Evolutionary conservation across 2,329 filamentous ascomycete species (phyloP).

Genomic region (Colletotrichum abscissum): DNA sequence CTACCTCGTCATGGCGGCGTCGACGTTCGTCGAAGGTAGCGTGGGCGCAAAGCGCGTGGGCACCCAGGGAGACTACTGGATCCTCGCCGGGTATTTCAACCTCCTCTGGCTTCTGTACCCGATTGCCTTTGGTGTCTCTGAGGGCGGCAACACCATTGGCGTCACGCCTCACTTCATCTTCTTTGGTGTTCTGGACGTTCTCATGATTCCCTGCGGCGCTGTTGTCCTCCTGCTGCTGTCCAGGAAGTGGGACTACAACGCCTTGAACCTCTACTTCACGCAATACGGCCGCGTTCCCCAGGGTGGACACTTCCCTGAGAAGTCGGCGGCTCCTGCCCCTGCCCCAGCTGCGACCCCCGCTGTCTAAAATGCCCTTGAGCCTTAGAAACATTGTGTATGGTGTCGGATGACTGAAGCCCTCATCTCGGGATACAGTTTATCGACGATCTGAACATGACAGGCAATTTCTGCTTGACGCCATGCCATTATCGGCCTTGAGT

Average conservation of each 20-base stretch:
- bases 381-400: not conserved
- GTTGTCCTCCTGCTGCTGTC: conserved; percentile 56
- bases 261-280: conserved; percentile 64
- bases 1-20: conserved; percentile 57
- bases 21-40: conserved; percentile 53
- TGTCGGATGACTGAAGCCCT: not conserved
- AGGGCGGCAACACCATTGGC: conserved; percentile 63
- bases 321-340: conserved; percentile 44
- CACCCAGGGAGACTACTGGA: conserved; percentile 55
- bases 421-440: not conserved
- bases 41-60: conserved; percentile 54
- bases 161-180: conserved; percentile 60
- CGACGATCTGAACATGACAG: not conserved
- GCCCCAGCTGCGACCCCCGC: conserved; percentile 37
- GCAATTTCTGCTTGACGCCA: not conserved
- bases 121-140: conserved; percentile 62
- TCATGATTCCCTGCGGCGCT: conserved; percentile 58
- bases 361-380: not conserved
- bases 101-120: conserved; percentile 66
- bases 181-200: conserved; percentile 64
- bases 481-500: not conserved
- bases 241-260: conserved; percentile 62
- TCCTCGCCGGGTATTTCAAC: conserved; percentile 60
- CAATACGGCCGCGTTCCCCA: conserved; percentile 63
- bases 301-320: conserved; percentile 59